Percentiles rank a stretch among this genome's conserved stretches.
phyloP scores from a whole-genome alignment of 768 basidiomycete species.

The Amyloporia xantha region DNA sequence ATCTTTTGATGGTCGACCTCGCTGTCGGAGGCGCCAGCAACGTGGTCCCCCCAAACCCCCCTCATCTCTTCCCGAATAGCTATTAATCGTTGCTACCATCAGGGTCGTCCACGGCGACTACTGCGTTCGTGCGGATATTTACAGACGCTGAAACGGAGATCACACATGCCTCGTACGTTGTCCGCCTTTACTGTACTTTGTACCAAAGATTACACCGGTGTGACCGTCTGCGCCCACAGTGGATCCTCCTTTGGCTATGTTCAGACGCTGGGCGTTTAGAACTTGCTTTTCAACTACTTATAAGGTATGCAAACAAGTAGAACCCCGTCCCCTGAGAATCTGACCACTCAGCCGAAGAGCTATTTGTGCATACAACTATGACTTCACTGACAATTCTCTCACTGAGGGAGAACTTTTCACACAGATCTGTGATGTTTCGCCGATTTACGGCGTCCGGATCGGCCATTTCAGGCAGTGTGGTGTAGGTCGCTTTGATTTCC shows the following conservation, averaged over 20 bases:
- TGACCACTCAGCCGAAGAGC: neutral
- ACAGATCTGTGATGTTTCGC: neutral
- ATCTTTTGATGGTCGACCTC: too few relatives aligned
- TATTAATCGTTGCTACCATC: neutral
- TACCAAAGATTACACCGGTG: neutral
- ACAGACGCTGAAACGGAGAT: neutral
- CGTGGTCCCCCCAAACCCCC: neutral
- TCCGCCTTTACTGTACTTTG: too few relatives aligned
- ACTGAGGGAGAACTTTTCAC: neutral
- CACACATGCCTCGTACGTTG: neutral
- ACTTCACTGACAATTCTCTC: neutral
- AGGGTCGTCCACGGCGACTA: neutral
- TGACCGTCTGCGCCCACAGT: neutral
- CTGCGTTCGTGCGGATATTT: neutral
- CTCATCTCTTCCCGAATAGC: neutral
- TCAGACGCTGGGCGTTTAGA: too few relatives aligned
- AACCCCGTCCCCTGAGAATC: slow-evolving; percentile 4
- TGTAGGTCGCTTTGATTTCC: neutral
- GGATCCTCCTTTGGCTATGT: neutral
- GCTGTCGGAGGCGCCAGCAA: too few relatives aligned
- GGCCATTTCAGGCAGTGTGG: neutral
- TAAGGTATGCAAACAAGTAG: neutral
- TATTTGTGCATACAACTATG: neutral
- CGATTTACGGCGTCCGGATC: neutral
- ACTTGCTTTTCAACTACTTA: neutral